These are phyloP conservation scores for Martiniozyma asiatica DNA, from an alignment of 1,139 yeast genomes.

Conservation along the genomic window DNA sequence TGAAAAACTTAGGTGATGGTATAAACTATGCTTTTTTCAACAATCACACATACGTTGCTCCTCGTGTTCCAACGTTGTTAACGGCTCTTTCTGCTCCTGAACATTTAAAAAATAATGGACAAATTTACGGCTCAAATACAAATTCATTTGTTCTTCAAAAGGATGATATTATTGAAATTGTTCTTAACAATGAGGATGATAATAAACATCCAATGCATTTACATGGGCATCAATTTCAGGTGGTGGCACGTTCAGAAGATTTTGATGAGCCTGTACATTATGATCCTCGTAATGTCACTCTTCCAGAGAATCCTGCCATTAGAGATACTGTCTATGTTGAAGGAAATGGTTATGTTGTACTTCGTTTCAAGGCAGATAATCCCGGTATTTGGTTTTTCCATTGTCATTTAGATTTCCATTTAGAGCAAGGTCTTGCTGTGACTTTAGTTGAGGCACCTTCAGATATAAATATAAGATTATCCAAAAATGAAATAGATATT, in stretches of 20 bases:
- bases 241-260: slow-evolving; percentile 39
- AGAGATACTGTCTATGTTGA: slow-evolving; percentile 42
- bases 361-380: slow-evolving; percentile 45
- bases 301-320: slow-evolving; percentile 41
- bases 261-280: slow-evolving; percentile 32
- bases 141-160: slow-evolving; percentile 59
- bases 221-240: slow-evolving; percentile 79
- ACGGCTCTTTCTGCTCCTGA: slow-evolving; percentile 51
- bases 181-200: slow-evolving; percentile 64
- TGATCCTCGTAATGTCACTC: slow-evolving; percentile 37
- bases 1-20: slow-evolving; percentile 77
- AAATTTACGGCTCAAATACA: slow-evolving; percentile 72
- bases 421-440: slow-evolving; percentile 48
- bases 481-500: slow-evolving; percentile 44
- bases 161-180: slow-evolving; percentile 59
- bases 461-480: slow-evolving; percentile 41
- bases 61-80: slow-evolving; percentile 72
- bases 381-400: slow-evolving; percentile 60
- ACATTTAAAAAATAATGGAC: slow-evolving; percentile 43
- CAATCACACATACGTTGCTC: slow-evolving; percentile 61
- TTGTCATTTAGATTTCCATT: slow-evolving; percentile 56
- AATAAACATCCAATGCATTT: slow-evolving; percentile 91
- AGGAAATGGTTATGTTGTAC: slow-evolving; percentile 43
- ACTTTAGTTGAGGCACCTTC: slow-evolving; percentile 40
- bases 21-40: slow-evolving; percentile 86